phyloP scores from a whole-genome alignment of 768 basidiomycete species.

The Suillus placidus region DNA sequence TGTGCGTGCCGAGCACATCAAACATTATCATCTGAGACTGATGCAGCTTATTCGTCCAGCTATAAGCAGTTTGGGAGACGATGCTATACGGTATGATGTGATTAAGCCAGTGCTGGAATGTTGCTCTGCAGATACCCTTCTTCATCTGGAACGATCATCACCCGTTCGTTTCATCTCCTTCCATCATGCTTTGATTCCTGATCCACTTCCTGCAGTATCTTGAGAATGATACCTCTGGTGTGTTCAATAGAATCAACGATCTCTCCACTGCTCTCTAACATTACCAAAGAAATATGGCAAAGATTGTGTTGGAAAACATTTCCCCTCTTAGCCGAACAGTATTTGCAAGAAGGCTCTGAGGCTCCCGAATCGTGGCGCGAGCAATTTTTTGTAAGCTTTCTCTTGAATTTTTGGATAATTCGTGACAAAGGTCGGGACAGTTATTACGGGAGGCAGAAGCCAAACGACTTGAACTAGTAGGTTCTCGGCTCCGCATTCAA shows the following conservation, averaged over 20 bases:
- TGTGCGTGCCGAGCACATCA: conserved; percentile 42
- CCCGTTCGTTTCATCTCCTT: conserved; percentile 52
- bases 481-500: conserved; percentile 62
- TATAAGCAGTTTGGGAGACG: conserved; percentile 63
- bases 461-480: conserved; percentile 63
- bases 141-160: conserved; percentile 67
- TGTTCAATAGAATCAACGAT: conserved; percentile 14
- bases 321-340: conserved; percentile 54
- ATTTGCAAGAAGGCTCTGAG: conserved; percentile 40
- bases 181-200: conserved; percentile 17
- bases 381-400: conserved; percentile 61
- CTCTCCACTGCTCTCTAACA: conserved; percentile 8
- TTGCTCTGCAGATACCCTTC: conserved; percentile 71
- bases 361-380: conserved; percentile 69
- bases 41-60: conserved; percentile 40
- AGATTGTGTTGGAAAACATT: conserved; percentile 63
- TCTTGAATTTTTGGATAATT: not conserved
- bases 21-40: not conserved
- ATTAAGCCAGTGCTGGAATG: conserved; percentile 74
- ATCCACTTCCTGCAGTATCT: conserved; percentile 46
- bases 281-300: conserved; percentile 64
- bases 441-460: conserved; percentile 60
- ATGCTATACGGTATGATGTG: conserved; percentile 56
- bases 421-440: conserved; percentile 38
- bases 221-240: conserved; percentile 57